Evolutionary conservation across 1,284 basidiomycete genomes (phyloP).

Genomic region (Fistulinella cinereoalba): DNA sequence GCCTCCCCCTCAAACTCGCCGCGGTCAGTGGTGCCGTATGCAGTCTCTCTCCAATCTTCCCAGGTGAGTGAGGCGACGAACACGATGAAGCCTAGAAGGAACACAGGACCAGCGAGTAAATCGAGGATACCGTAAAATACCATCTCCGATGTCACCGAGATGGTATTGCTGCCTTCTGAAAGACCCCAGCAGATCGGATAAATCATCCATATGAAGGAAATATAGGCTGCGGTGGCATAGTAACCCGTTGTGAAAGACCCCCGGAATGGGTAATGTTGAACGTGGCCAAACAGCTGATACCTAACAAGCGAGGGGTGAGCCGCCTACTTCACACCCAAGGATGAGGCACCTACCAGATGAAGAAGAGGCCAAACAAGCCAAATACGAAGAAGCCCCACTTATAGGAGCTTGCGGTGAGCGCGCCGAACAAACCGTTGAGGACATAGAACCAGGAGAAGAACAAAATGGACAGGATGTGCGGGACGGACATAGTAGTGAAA

Average conservation of each 20-base stretch:
- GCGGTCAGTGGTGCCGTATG: constrained; percentile 9
- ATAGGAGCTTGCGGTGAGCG: constrained; percentile 45
- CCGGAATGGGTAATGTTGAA: constrained; percentile 34
- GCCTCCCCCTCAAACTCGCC: constrained; percentile 4
- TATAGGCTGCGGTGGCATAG: constrained; percentile 38
- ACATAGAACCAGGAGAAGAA: constrained; percentile 55
- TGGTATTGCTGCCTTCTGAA: constrained; percentile 47
- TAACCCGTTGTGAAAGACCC: constrained; percentile 41
- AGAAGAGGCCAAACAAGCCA: constrained; percentile 44
- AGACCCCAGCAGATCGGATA: constrained; percentile 51
- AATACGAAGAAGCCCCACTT: constrained; percentile 49
- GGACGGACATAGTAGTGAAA: constrained; percentile 50
- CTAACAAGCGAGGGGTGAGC: constrained; percentile 10
- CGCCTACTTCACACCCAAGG: too few relatives aligned
- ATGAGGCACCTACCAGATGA: constrained; percentile 48
- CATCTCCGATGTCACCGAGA: constrained; percentile 44
- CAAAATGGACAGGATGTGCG: constrained; percentile 49
- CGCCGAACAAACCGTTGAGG: constrained; percentile 51
- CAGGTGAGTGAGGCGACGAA: constrained; percentile 31
- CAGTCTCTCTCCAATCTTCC: constrained; percentile 21
- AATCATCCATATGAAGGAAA: constrained; percentile 50
- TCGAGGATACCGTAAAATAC: constrained; percentile 63
- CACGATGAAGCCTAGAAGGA: constrained; percentile 36
- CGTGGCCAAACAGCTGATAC: constrained; percentile 30
- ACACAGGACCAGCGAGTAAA: constrained; percentile 51